Conservation (phyloP, 1,139 yeast species). For the Scheffersomyces titani region DNA sequence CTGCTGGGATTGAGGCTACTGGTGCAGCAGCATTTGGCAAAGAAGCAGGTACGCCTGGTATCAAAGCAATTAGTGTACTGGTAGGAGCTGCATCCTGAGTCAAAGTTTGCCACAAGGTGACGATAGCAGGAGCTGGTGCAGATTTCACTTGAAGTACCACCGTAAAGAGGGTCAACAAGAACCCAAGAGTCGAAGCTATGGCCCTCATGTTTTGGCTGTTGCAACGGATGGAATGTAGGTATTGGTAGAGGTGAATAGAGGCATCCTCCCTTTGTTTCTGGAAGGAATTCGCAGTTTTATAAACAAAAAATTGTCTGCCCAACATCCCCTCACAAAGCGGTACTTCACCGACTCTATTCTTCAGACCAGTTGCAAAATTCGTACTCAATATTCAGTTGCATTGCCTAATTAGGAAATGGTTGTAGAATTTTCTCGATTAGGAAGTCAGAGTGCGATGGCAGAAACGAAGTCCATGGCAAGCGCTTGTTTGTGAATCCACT, state of each 20-base stretch:
- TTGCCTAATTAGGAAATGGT: conserved; percentile 18
- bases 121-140: conserved; percentile 28
- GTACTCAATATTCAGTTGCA: background rate
- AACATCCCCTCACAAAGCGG: background rate
- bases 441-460: conserved; percentile 1
- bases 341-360: background rate
- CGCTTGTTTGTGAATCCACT: background rate
- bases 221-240: background rate
- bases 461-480: background rate
- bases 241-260: background rate
- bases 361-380: conserved; percentile 1
- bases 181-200: conserved; percentile 4
- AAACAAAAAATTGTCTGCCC: background rate
- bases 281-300: background rate
- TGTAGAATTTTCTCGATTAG: conserved; percentile 4
- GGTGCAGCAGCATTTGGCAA: conserved; percentile 4
- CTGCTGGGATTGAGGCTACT: conserved; percentile 2
- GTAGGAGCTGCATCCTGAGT: conserved; percentile 12
- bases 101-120: conserved; percentile 28
- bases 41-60: conserved; percentile 10
- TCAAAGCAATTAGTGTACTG: conserved; percentile 5
- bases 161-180: conserved; percentile 5
- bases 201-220: conserved; percentile 5
- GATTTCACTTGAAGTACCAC: conserved; percentile 13
- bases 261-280: background rate